Conservation (phyloP, 805 yeast genomes). For the Teunomyces aglyptinius region DNA sequence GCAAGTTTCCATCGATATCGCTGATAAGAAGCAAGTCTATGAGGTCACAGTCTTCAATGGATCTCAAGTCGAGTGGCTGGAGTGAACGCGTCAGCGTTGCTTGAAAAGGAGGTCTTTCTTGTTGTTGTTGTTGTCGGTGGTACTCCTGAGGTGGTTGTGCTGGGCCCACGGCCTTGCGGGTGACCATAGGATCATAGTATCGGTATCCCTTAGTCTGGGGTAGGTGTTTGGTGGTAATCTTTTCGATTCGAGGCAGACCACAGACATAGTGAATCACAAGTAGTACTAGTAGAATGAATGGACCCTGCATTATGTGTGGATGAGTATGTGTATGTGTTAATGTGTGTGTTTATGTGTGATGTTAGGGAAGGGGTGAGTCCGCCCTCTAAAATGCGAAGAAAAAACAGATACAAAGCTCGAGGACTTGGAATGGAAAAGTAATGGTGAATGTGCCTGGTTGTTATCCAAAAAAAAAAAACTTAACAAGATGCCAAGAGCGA, state of each 20-base stretch:
- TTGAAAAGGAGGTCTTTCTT: neutral
- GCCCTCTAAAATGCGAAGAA: neutral
- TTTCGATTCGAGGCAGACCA: slow-evolving; percentile 22
- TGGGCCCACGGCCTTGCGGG: neutral
- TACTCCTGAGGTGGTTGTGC: slow-evolving; percentile 1
- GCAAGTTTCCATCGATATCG: slow-evolving; percentile 84
- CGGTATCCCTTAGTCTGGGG: slow-evolving; percentile 1
- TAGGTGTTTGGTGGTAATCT: slow-evolving; percentile 11
- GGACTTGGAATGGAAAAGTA: neutral
- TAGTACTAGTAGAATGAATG: neutral
- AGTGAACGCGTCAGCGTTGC: slow-evolving; percentile 9
- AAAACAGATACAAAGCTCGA: neutral
- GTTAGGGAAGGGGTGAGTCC: neutral
- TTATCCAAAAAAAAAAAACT: neutral
- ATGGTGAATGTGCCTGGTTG: neutral
- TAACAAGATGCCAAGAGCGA: neutral
- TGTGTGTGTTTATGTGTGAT: neutral
- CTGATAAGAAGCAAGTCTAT: slow-evolving; percentile 65
- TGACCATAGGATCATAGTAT: neutral
- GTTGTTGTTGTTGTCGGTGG: slow-evolving; percentile 6
- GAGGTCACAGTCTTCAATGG: slow-evolving; percentile 47
- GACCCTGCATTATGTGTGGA: neutral
- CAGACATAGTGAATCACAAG: slow-evolving; percentile 7
- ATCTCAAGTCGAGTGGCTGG: slow-evolving; percentile 37
- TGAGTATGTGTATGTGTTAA: neutral